Evolutionary conservation across 2,329 filamentous ascomycete genomes (phyloP).

Genomic region (Teratosphaeria nubilosa): DNA sequence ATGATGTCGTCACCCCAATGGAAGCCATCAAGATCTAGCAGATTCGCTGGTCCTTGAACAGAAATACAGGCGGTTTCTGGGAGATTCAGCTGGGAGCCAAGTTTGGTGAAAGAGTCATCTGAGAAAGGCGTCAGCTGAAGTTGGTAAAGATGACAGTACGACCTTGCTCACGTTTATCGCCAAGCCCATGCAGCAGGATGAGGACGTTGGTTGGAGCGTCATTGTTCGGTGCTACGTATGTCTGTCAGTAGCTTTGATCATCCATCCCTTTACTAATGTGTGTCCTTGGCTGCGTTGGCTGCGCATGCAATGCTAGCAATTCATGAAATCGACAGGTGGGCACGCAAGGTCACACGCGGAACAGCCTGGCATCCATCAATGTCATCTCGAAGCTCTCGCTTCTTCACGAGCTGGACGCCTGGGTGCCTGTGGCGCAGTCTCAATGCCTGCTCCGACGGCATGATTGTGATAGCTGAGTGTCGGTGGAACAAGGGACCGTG

Average conservation of each 20-base stretch:
- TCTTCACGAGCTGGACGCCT: neutral
- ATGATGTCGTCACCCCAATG: constrained; percentile 53
- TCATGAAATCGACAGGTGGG: neutral
- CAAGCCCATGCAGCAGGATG: constrained; percentile 74
- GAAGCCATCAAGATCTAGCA: constrained; percentile 58
- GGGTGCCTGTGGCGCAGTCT: neutral
- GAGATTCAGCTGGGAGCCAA: constrained; percentile 59
- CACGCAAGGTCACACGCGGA: too few species aligned
- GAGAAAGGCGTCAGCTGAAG: neutral
- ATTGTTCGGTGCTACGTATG: constrained; percentile 28
- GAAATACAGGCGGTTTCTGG: constrained; percentile 69
- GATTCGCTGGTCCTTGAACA: constrained; percentile 57
- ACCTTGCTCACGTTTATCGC: constrained; percentile 48
- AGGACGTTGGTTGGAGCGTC: constrained; percentile 64
- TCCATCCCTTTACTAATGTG: neutral
- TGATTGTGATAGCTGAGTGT: neutral
- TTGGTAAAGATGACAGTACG: neutral
- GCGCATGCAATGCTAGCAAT: neutral
- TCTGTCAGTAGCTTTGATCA: neutral
- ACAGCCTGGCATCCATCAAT: neutral
- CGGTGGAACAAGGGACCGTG: neutral
- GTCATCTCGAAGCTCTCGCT: neutral
- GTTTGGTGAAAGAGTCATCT: constrained; percentile 53
- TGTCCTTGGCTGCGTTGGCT: neutral
- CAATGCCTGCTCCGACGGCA: neutral